These are phyloP conservation scores for Lachnellula cervina DNA, from an alignment of 2,329 filamentous ascomycete species.

Conservation along the genomic window DNA sequence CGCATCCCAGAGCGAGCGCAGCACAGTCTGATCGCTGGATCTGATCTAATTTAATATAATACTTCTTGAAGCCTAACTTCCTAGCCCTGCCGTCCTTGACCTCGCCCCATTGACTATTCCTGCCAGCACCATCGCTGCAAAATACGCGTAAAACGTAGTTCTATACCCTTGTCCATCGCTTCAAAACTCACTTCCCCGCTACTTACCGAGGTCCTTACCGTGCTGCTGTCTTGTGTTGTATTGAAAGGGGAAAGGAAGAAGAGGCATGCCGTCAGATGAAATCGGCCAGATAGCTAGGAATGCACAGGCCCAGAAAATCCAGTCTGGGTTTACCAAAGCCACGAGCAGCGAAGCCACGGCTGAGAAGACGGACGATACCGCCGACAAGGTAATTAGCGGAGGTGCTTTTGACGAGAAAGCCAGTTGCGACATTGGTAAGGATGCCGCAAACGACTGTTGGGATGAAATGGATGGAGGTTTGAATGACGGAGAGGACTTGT, in stretches of 20 bases:
- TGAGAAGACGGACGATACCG: conserved; percentile 31
- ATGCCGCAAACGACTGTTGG: conserved; percentile 36
- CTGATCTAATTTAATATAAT: conserved; percentile 1
- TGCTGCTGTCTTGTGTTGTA: conserved; percentile 22
- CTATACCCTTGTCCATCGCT: conserved; percentile 37
- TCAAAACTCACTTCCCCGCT: conserved; percentile 31
- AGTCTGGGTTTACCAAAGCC: conserved; percentile 39
- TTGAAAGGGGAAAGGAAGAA: not conserved
- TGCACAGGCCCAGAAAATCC: conserved; percentile 43
- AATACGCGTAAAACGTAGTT: conserved; percentile 40
- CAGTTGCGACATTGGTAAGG: conserved; percentile 40
- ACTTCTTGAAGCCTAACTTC: conserved; percentile 31
- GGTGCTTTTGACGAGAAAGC: conserved; percentile 40
- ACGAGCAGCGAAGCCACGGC: conserved; percentile 38
- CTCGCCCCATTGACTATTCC: conserved; percentile 33
- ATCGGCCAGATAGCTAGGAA: conserved; percentile 39
- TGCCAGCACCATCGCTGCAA: conserved; percentile 32
- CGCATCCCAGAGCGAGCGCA: no score
- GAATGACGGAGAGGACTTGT: conserved; percentile 11
- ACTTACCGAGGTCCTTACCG: conserved; percentile 33
- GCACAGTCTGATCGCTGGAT: no score
- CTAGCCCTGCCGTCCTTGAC: conserved; percentile 34
- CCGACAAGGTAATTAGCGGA: conserved; percentile 39
- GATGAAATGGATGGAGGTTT: conserved; percentile 36
- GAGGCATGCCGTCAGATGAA: conserved; percentile 33